Evolutionary conservation across 2,329 filamentous ascomycete genomes (phyloP).

Genomic region (Plectosphaerella sp.): DNA sequence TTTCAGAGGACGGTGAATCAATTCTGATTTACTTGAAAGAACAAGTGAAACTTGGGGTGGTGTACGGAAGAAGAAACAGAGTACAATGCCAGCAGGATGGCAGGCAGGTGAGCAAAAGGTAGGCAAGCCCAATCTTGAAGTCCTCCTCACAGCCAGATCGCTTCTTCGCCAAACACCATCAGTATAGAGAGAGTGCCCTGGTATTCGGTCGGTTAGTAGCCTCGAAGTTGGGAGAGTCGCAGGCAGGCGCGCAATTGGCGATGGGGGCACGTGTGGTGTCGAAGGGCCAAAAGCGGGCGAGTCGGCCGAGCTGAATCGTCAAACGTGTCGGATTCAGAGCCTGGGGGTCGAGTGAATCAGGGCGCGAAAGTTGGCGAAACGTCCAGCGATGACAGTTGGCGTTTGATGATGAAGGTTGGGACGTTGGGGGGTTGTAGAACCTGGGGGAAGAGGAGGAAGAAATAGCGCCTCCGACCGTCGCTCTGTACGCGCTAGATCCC

Average conservation of each 20-base stretch:
- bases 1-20: conserved; percentile 37
- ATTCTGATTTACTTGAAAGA: conserved; percentile 44
- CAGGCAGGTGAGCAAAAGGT: conserved; percentile 12
- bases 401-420: neutral
- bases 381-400: neutral
- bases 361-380: neutral
- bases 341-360: too few relatives aligned
- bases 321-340: too few relatives aligned
- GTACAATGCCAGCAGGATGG: conserved; percentile 18
- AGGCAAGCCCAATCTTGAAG: conserved; percentile 10
- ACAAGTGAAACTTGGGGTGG: conserved; percentile 2
- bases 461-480: neutral
- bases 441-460: neutral
- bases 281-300: neutral
- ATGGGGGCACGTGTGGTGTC: neutral
- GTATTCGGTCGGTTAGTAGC: neutral
- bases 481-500: too few relatives aligned
- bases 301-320: too few relatives aligned
- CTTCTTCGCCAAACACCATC: conserved; percentile 13
- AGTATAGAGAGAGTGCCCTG: conserved; percentile 4
- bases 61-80: conserved; percentile 18
- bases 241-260: neutral
- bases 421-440: neutral
- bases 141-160: conserved; percentile 14
- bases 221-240: neutral